phyloP scores from a whole-genome alignment of 1,284 basidiomycete species.

The Ceraceosorus guamensis region DNA sequence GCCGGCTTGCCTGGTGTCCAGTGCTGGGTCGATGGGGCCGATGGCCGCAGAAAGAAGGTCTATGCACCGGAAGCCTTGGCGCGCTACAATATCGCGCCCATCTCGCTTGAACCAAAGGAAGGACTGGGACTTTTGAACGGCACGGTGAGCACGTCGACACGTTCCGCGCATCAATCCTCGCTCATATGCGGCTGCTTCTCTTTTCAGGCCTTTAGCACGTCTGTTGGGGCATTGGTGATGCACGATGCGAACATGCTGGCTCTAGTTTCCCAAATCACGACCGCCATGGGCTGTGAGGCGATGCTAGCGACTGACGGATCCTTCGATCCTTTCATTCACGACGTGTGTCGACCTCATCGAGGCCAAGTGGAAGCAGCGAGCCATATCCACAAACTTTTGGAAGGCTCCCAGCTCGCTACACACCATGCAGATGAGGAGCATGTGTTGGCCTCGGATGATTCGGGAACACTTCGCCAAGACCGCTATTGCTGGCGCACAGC shows the following conservation, averaged over 20 bases:
- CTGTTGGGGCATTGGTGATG: slow-evolving; percentile 53
- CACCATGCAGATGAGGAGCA: slow-evolving; percentile 56
- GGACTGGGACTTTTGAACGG: slow-evolving; percentile 60
- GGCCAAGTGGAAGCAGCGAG: slow-evolving; percentile 58
- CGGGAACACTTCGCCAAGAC: slow-evolving; percentile 65
- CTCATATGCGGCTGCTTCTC: too few species aligned
- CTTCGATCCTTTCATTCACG: slow-evolving; percentile 60
- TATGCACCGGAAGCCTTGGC: slow-evolving; percentile 61
- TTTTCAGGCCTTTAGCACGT: slow-evolving; percentile 67
- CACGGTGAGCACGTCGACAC: too few species aligned
- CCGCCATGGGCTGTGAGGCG: slow-evolving; percentile 75
- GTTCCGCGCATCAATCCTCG: too few species aligned
- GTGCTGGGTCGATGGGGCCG: slow-evolving; percentile 30
- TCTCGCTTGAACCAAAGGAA: slow-evolving; percentile 69
- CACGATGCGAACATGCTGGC: slow-evolving; percentile 67
- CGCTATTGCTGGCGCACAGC: slow-evolving; percentile 59
- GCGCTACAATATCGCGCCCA: slow-evolving; percentile 60
- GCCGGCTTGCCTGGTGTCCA: slow-evolving; percentile 2
- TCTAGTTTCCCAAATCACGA: slow-evolving; percentile 65
- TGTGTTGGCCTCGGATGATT: slow-evolving; percentile 60
- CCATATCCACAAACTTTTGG: slow-evolving; percentile 50
- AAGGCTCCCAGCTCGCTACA: slow-evolving; percentile 64
- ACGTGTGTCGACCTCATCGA: slow-evolving; percentile 68
- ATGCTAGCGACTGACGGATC: slow-evolving; percentile 13
- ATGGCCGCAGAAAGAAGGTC: slow-evolving; percentile 57